These are phyloP conservation scores for Barnettozyma vustinii DNA, from an alignment of 805 yeast genomes.

Conservation along the genomic window DNA sequence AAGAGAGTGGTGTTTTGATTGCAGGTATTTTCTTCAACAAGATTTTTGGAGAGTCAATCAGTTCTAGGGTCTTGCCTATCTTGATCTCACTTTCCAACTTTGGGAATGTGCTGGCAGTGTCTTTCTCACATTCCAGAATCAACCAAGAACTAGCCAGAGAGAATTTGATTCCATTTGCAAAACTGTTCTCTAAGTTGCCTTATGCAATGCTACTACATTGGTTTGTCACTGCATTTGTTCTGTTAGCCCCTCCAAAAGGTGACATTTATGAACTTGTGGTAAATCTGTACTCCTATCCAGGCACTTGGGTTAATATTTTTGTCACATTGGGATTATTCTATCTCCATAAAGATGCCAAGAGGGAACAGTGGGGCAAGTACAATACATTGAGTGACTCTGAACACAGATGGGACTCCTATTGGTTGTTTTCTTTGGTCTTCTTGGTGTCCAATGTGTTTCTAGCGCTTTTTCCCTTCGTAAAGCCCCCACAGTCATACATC, in stretches of 20 bases:
- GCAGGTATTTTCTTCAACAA: constrained; percentile 58
- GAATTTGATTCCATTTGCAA: constrained; percentile 43
- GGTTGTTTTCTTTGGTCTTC: constrained; percentile 31
- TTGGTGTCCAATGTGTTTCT: constrained; percentile 42
- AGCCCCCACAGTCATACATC: constrained; percentile 36
- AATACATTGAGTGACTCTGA: constrained; percentile 7
- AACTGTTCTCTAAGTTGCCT: constrained; percentile 36
- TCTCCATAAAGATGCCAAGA: constrained; percentile 36
- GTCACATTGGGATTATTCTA: constrained; percentile 50
- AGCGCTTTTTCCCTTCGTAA: constrained; percentile 51
- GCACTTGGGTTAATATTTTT: constrained; percentile 50
- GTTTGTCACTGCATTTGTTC: constrained; percentile 46
- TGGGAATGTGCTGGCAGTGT: constrained; percentile 61
- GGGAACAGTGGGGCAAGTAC: constrained; percentile 37
- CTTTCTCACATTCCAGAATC: constrained; percentile 55
- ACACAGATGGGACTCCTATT: constrained; percentile 27
- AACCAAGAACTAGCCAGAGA: constrained; percentile 53
- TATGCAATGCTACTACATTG: constrained; percentile 50
- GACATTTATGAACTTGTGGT: constrained; percentile 60
- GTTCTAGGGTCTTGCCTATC: constrained; percentile 46
- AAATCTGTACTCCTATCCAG: constrained; percentile 59
- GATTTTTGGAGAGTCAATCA: constrained; percentile 50
- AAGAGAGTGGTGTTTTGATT: constrained; percentile 53
- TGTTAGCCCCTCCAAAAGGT: constrained; percentile 54
- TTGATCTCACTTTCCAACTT: constrained; percentile 56